Evolutionary conservation across 352 stramenopile species (phyloP).

Genomic region (Phytophthora pluvialis): DNA sequence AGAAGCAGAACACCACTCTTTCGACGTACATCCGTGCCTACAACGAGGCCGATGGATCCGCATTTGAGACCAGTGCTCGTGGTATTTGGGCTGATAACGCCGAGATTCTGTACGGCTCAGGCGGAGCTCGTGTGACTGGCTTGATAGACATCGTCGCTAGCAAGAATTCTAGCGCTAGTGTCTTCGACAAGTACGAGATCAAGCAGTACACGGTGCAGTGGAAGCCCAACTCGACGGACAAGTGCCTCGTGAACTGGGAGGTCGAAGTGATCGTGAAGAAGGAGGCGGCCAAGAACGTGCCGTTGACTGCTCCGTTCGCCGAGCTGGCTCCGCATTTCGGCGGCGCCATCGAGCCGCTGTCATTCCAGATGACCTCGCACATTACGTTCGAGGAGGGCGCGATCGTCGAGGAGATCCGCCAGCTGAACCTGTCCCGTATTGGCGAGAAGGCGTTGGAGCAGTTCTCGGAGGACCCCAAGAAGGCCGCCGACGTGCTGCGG

Average conservation of each 20-base stretch:
- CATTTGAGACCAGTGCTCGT: slow-evolving; percentile 63
- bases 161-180: slow-evolving; percentile 62
- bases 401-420: slow-evolving; percentile 82
- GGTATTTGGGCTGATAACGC: slow-evolving; percentile 69
- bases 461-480: slow-evolving; percentile 63
- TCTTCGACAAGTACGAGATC: slow-evolving; percentile 85
- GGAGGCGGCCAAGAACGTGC: slow-evolving; percentile 58
- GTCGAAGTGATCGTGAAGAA: slow-evolving; percentile 64
- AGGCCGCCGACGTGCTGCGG: slow-evolving; percentile 59
- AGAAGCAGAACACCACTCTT: slow-evolving; percentile 84
- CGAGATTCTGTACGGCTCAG: slow-evolving; percentile 74
- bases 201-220: slow-evolving; percentile 85
- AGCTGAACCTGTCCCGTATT: slow-evolving; percentile 73
- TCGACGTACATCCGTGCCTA: slow-evolving; percentile 76
- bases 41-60: slow-evolving; percentile 56
- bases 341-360: slow-evolving; percentile 52
- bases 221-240: slow-evolving; percentile 70
- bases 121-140: slow-evolving; percentile 49
- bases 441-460: slow-evolving; percentile 54
- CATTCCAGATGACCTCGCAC: slow-evolving; percentile 80
- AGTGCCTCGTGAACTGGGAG: slow-evolving; percentile 80
- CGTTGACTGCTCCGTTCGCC: slow-evolving; percentile 67
- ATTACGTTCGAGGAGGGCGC: slow-evolving; percentile 82
- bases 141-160: slow-evolving; percentile 65
- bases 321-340: slow-evolving; percentile 61